Evolutionary conservation across 2,329 filamentous ascomycete genomes (phyloP).

Genomic region (Diplodia scrobiculata): DNA sequence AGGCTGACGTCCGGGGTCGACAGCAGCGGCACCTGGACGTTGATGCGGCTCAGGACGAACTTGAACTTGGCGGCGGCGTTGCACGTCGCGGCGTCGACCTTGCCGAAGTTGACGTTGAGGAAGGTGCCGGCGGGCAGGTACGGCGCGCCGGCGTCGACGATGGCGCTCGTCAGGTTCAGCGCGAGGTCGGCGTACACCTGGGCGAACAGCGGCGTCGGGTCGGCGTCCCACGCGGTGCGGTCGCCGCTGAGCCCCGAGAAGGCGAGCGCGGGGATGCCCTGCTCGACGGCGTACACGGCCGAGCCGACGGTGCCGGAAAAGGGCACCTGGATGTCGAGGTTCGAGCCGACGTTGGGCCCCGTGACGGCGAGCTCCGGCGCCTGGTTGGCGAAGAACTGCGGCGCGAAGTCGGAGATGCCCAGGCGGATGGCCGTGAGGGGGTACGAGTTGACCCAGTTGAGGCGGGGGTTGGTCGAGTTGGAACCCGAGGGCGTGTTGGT

Average conservation of each 20-base stretch:
- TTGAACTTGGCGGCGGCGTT: conserved; percentile 58
- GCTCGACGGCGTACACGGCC: conserved; percentile 60
- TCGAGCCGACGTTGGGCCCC: conserved; percentile 64
- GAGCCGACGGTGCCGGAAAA: conserved; percentile 71
- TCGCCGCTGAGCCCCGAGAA: conserved; percentile 62
- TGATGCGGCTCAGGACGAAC: conserved; percentile 65
- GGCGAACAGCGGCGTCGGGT: conserved; percentile 53
- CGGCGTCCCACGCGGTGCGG: conserved; percentile 57
- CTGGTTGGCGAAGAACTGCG: conserved; percentile 56
- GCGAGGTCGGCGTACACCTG: conserved; percentile 66
- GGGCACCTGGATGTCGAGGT: conserved; percentile 58
- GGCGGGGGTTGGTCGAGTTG: conserved; percentile 59
- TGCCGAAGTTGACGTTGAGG: conserved; percentile 71
- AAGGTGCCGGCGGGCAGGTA: conserved; percentile 64
- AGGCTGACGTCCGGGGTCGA: conserved; percentile 53
- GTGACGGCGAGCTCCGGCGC: conserved; percentile 65
- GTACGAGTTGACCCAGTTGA: conserved; percentile 73
- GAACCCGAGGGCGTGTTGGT: conserved; percentile 57
- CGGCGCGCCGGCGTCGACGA: conserved; percentile 61
- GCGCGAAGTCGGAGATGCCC: conserved; percentile 61
- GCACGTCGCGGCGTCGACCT: conserved; percentile 55
- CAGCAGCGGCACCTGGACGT: conserved; percentile 47
- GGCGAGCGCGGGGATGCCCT: conserved; percentile 65
- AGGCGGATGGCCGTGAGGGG: conserved; percentile 66
- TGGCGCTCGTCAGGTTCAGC: conserved; percentile 57